These are phyloP conservation scores for Pseudopithomyces chartarum DNA, from an alignment of 2,329 filamentous ascomycete genomes.

Conservation along the genomic window DNA sequence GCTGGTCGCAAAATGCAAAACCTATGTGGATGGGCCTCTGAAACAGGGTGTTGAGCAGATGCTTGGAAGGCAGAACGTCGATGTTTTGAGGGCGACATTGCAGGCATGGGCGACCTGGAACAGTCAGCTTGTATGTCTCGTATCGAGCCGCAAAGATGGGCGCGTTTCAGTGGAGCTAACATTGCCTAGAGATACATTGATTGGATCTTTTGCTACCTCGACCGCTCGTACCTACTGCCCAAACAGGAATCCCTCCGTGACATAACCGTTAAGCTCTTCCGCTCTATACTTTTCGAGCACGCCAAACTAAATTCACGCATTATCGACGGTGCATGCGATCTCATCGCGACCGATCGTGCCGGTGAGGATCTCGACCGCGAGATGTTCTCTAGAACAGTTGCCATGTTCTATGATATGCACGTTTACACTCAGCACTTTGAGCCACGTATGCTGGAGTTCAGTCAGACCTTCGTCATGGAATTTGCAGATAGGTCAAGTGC, in stretches of 20 bases:
- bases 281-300: conserved; percentile 63
- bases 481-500: conserved; percentile 72
- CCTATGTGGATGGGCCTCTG: conserved; percentile 63
- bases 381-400: conserved; percentile 72
- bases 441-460: conserved; percentile 70
- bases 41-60: conserved; percentile 63
- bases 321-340: conserved; percentile 73
- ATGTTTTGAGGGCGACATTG: conserved; percentile 65
- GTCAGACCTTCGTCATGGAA: conserved; percentile 68
- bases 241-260: conserved; percentile 80
- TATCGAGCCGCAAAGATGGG: neutral
- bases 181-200: conserved; percentile 69
- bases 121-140: conserved; percentile 67
- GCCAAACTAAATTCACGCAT: conserved; percentile 57
- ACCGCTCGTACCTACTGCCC: conserved; percentile 83
- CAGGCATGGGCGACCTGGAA: conserved; percentile 79
- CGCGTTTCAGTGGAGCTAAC: conserved; percentile 10
- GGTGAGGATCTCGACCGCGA: conserved; percentile 63
- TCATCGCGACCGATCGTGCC: conserved; percentile 74
- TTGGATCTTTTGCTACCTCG: conserved; percentile 91
- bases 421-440: conserved; percentile 84
- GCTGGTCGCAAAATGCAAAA: conserved; percentile 69
- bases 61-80: conserved; percentile 63
- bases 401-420: conserved; percentile 83
- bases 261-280: conserved; percentile 77